phyloP scores from a whole-genome alignment of 345 rosid genomes.

The Aegle marmelos region DNA sequence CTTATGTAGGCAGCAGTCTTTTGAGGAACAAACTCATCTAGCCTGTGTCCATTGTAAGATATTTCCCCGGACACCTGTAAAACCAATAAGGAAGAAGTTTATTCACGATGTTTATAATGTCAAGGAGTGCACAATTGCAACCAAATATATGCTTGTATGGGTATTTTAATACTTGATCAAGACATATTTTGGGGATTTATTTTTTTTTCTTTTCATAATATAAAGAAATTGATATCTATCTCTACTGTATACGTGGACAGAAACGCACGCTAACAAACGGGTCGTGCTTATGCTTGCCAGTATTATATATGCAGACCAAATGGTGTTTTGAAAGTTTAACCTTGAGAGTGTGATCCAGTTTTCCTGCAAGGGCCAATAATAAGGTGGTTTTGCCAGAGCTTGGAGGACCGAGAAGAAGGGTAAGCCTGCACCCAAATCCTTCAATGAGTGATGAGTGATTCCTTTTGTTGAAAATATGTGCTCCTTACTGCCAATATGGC shows the following conservation, averaged over 20 bases:
- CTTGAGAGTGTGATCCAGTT: conserved; percentile 45
- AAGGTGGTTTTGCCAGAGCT: conserved; percentile 65
- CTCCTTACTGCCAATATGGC: background rate
- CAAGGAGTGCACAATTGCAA: background rate
- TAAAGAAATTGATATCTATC: background rate
- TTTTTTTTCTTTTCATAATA: too few relatives aligned
- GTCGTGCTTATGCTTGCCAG: background rate
- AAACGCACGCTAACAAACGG: background rate
- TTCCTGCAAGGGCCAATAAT: conserved; percentile 53
- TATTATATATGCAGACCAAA: too few relatives aligned
- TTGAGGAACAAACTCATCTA: conserved; percentile 58
- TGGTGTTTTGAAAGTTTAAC: conserved; percentile 22
- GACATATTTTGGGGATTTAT: too few relatives aligned
- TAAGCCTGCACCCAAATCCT: conserved; percentile 32
- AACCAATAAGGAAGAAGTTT: background rate
- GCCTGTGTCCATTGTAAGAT: conserved; percentile 53
- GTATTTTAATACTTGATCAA: too few relatives aligned
- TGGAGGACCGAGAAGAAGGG: conserved; percentile 68
- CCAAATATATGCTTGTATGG: background rate
- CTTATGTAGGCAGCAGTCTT: conserved; percentile 65
- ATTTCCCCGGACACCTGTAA: conserved; percentile 49
- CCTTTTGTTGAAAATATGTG: background rate
- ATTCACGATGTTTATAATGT: background rate
- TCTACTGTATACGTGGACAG: background rate
- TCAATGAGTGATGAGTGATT: background rate